Evolutionary conservation across 257 asterid species (phyloP), one percentile per base, ranked within the genome.

Genomic region (Ligustrum vulgare): DNA sequence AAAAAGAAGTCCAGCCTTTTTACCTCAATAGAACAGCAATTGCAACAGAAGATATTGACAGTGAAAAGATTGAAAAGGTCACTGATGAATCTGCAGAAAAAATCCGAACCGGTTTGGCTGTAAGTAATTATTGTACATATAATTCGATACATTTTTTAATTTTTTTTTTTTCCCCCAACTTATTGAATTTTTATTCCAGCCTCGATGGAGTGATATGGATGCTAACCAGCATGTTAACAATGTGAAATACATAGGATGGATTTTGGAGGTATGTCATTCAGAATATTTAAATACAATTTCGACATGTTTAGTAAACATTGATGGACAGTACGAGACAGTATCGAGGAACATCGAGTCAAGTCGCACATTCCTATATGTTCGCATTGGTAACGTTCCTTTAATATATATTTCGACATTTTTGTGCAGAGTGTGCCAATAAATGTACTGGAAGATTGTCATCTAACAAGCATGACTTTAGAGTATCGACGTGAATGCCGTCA

Each of bases 171-270:
- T 54, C 1, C 1, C 6, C 28, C 39, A 20, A 43, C 22, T 25
- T 11, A 7, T 31, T 34, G 1, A 8, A 11, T 45, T 69, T 2
- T 36, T 68, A 22, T n/a, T 81, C 2, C 85, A 91, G 97, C 97
- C 98, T 0, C 84, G 98, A 67, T 92, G 98, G 98, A 92, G 91
- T 72, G 98, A 92, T 63, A 90, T 92, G 98, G 98, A 92, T 82
- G 97, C 87, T 35, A 92, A 92, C 70, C 98, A 92, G 77, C 98
- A 92, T 51, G 98, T 92, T 6, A 92, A 92, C 74, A 92, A 92
- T 73, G 98, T 92, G 76, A 92, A 92, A 80, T 92, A 92, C 84
- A 90, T 92, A 2, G 98, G 98, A 22, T 92, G 97, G 98, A 82
- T 90, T 33, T 74, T 92, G 80, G 97, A 92, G 97, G 98, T 92